Evolutionary conservation across 2,329 filamentous ascomycete species (phyloP).

Genomic region (Madurella mycetomatis): DNA sequence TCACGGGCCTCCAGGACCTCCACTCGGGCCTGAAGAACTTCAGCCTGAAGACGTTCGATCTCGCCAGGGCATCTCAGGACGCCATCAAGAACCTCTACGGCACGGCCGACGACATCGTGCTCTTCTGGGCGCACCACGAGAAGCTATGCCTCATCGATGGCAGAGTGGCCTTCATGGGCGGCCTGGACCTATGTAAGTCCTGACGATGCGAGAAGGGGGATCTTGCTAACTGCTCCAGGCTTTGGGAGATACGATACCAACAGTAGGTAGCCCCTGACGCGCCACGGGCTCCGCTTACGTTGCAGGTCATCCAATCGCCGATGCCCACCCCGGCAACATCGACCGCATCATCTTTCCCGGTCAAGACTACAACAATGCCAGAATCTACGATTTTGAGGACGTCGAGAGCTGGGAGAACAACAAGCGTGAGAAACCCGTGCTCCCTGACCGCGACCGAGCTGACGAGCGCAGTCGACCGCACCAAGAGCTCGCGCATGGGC

Average conservation of each 20-base stretch:
- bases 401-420: constrained; percentile 79
- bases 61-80: constrained; percentile 65
- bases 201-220: too few relatives aligned
- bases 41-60: constrained; percentile 45
- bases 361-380: constrained; percentile 89
- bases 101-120: constrained; percentile 70
- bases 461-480: constrained; percentile 60
- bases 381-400: constrained; percentile 75
- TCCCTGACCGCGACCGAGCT: neutral
- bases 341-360: constrained; percentile 77
- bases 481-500: constrained; percentile 78
- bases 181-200: constrained; percentile 68
- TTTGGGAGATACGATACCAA: constrained; percentile 88
- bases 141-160: constrained; percentile 82
- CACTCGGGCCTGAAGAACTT: constrained; percentile 53
- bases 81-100: constrained; percentile 77
- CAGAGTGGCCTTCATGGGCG: constrained; percentile 83
- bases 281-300: neutral
- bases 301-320: constrained; percentile 68
- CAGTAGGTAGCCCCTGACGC: constrained; percentile 38
- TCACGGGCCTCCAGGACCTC: constrained; percentile 67
- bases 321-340: constrained; percentile 74
- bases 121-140: constrained; percentile 93
- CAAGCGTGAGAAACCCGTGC: constrained; percentile 48
- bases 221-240: constrained; percentile 37